Evolutionary conservation across 2,329 filamentous ascomycete species (phyloP).

Genomic region (Pleurostoma richardsiae): DNA sequence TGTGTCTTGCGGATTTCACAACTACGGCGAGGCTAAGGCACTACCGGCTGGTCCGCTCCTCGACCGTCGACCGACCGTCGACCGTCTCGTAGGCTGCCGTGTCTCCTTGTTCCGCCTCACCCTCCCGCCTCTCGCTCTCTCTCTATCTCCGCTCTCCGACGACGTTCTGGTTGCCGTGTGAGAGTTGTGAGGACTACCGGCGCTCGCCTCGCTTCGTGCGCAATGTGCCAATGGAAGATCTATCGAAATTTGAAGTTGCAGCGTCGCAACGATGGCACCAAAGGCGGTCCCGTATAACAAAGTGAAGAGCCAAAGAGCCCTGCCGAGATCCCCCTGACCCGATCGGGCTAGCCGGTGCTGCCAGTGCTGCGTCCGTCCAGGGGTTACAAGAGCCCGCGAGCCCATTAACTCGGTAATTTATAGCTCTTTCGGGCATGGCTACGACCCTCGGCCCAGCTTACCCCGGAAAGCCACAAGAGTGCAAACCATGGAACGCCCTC

Average conservation of each 20-base stretch:
- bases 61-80: no score
- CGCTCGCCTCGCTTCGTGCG: no score
- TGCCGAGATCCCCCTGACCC: neutral
- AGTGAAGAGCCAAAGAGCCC: neutral
- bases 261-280: conserved; percentile 7
- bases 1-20: no score
- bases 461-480: neutral
- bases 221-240: neutral
- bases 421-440: neutral
- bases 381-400: neutral
- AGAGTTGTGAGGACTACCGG: no score
- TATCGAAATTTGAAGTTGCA: conserved; percentile 11
- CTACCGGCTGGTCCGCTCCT: no score
- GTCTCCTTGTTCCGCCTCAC: no score
- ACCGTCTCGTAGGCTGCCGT: no score
- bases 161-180: no score
- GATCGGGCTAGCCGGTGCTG: neutral
- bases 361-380: neutral
- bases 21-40: no score
- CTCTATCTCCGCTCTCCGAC: no score
- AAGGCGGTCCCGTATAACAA: neutral
- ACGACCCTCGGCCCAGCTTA: neutral
- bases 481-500: neutral
- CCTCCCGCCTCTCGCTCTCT: no score
- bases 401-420: neutral